Percentiles rank a stretch among this genome's conserved stretches.
These are phyloP conservation scores for Aureobasidium sp. DNA, from an alignment of 2,329 filamentous ascomycete genomes.

Conservation along the genomic window DNA sequence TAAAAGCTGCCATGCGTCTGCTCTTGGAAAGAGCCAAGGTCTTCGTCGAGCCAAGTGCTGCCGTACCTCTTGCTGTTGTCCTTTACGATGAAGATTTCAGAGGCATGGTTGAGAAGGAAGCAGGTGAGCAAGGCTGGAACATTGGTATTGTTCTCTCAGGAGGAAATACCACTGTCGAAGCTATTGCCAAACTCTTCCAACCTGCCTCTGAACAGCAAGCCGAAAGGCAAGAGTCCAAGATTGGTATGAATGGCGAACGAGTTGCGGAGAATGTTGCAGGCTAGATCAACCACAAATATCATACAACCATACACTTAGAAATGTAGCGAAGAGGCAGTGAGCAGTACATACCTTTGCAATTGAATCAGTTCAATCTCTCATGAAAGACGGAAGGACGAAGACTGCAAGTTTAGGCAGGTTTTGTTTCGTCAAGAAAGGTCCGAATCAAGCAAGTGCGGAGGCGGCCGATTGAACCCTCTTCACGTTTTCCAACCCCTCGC, in stretches of 20 bases:
- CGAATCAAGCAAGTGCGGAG: background rate
- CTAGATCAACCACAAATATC: constrained; percentile 12
- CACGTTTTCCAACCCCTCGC: background rate
- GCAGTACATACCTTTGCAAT: too few species aligned
- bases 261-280: constrained; percentile 39
- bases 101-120: constrained; percentile 58
- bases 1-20: constrained; percentile 64
- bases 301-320: too few species aligned
- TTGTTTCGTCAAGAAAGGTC: background rate
- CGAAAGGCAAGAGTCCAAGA: constrained; percentile 31
- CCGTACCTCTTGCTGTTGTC: constrained; percentile 73
- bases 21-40: constrained; percentile 85
- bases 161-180: constrained; percentile 57
- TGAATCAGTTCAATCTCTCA: too few species aligned
- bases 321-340: too few species aligned
- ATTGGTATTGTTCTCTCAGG: constrained; percentile 53
- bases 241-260: constrained; percentile 33
- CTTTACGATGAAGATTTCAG: constrained; percentile 83
- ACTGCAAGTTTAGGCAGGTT: background rate
- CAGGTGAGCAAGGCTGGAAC: constrained; percentile 65
- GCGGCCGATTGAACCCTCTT: constrained; percentile 2
- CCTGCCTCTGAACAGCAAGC: constrained; percentile 18
- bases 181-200: constrained; percentile 47
- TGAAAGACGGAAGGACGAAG: background rate
- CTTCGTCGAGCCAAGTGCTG: constrained; percentile 80